Evolutionary conservation across 2,329 filamentous ascomycete species (phyloP), one percentile per base, ranked within the genome.

Genomic region (Fonsecaea pedrosoi): DNA sequence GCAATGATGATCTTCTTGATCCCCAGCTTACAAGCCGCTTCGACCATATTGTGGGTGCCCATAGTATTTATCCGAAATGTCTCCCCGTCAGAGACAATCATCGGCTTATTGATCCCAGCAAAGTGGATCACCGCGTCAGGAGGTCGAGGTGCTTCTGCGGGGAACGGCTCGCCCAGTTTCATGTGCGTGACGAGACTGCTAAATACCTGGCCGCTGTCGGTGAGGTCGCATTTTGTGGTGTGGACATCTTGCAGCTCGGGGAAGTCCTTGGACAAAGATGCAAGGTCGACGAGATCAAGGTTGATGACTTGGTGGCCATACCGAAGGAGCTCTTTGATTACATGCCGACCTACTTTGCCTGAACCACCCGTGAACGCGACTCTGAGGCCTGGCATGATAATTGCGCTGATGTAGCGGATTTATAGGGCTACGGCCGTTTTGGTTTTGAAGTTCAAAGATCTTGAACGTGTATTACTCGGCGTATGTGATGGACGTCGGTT

Each of bases 81-180:
- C 72, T 87, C 84, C 54, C 84, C 85, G 73, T 89, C 87, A 0
- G 85, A 60, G 34, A 85, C 0, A 86, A 85, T 2, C 88, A 79
- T 82, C 87, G 72, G 87, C 85, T 35, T 86, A 79, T 0, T 86
- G 82, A 70, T 84, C 84, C 0, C 86, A 10, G 82, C 85, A 58
- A 89, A 85, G 74, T 89, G 87, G 58, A 89, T 86, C 55, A 89
- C 84, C 0, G 84, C 87, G 72, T 89, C 86, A 0, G 87, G 86
- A 53, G 78, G 58, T 60, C 74, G 73, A 72, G 78, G 13, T 70
- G 76, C 64, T 75, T 75, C 53, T 69, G 78, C 75, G 12, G 79
- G 78, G 45, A 81, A 80, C 70, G 84, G 84, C 54, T 82, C 82
- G 7, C 74, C 74, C 67, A 85, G 81, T 73, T 82, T 77, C 77